Conservation (phyloP, 805 yeast genomes). For the Yarrowia porcina region DNA sequence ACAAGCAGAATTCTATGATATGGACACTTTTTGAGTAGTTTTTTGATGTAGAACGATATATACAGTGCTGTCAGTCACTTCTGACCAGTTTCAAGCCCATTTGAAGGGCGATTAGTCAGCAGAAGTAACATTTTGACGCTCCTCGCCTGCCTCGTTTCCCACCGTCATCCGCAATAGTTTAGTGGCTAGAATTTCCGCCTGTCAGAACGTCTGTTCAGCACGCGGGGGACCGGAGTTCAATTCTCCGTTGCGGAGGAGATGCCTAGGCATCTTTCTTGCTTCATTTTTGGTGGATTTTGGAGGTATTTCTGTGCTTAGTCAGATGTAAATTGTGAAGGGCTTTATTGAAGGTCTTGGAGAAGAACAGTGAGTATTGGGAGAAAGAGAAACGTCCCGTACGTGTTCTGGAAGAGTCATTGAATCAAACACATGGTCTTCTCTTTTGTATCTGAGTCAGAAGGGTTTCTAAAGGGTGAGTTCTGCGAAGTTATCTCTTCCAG, state of each 20-base stretch:
- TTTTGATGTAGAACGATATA: neutral
- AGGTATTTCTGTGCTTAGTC: neutral
- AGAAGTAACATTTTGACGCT: neutral
- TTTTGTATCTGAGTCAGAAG: neutral
- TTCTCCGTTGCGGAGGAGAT: slow-evolving; percentile 18
- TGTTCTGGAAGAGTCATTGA: too few species aligned
- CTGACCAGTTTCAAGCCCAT: neutral
- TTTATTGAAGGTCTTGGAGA: too few species aligned
- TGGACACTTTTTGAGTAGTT: too few species aligned
- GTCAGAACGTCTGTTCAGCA: slow-evolving; percentile 32
- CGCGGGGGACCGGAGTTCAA: slow-evolving; percentile 24
- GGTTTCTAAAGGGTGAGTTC: too few species aligned
- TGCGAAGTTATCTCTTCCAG: too few species aligned
- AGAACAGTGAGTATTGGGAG: too few species aligned
- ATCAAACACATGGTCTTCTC: neutral
- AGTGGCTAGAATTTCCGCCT: slow-evolving; percentile 44
- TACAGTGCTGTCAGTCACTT: too few species aligned
- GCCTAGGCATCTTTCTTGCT: neutral
- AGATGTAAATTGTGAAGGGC: neutral
- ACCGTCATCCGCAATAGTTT: slow-evolving; percentile 35
- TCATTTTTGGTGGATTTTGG: neutral
- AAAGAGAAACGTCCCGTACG: too few species aligned
- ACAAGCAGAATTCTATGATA: too few species aligned
- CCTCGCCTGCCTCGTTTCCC: neutral
- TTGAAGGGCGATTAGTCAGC: neutral